phyloP scores from a whole-genome alignment of 257 asterid genomes.

The Cynanchum wilfordii region DNA sequence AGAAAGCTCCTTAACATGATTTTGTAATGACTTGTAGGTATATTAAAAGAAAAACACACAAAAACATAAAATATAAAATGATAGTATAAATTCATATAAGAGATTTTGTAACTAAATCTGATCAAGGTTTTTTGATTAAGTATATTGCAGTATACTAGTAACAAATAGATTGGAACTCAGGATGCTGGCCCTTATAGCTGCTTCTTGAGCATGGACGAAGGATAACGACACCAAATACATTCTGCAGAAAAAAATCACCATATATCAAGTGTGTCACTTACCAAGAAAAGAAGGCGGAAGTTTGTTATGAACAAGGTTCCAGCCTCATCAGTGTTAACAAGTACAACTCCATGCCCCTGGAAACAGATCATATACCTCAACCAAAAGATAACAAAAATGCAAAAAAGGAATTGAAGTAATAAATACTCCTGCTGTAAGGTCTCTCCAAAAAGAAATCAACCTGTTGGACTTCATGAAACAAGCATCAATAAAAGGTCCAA shows the following conservation, averaged over 20 bases:
- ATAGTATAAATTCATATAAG: neutral
- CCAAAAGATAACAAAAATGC: constrained; percentile 10
- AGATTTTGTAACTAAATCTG: neutral
- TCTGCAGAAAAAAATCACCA: neutral
- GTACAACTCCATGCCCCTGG: constrained; percentile 89
- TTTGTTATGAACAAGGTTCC: constrained; percentile 87
- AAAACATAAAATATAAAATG: neutral
- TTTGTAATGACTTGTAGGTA: neutral
- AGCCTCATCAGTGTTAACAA: constrained; percentile 89
- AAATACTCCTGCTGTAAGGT: neutral
- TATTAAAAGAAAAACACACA: neutral
- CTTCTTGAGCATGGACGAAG: neutral
- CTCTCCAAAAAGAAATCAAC: constrained; percentile 1
- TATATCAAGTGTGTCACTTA: constrained; percentile 27
- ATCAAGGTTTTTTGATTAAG: neutral
- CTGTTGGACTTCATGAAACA: neutral
- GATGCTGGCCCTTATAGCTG: neutral
- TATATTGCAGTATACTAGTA: neutral
- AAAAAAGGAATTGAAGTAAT: constrained; percentile 3
- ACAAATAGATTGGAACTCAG: neutral
- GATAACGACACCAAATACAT: constrained; percentile 3
- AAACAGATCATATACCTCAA: constrained; percentile 26
- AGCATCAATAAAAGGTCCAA: neutral
- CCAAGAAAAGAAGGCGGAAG: constrained; percentile 95
- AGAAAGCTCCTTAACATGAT: neutral